phyloP scores from a whole-genome alignment of 805 yeast genomes.

The Suhomyces xylopsoci region DNA sequence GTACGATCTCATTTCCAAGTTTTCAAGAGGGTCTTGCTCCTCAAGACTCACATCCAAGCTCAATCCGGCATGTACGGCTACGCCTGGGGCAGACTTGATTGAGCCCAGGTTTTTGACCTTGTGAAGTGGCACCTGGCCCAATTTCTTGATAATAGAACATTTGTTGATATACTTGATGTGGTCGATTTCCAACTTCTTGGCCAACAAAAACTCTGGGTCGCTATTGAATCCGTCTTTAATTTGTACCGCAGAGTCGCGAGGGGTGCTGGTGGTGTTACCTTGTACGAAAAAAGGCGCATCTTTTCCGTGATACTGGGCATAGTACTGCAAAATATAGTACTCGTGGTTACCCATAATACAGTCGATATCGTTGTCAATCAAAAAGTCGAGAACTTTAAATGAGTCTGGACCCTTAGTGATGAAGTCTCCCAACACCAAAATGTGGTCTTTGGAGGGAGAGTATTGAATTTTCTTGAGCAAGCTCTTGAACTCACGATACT shows the following conservation, averaged over 20 bases:
- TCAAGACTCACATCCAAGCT: slow-evolving; percentile 59
- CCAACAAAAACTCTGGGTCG: slow-evolving; percentile 44
- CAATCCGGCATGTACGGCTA: slow-evolving; percentile 84
- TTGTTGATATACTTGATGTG: slow-evolving; percentile 59
- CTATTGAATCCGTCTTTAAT: slow-evolving; percentile 18
- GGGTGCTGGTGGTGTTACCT: background rate
- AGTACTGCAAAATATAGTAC: slow-evolving; percentile 61
- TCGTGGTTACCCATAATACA: slow-evolving; percentile 93
- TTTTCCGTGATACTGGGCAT: slow-evolving; percentile 57
- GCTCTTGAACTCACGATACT: slow-evolving; percentile 50
- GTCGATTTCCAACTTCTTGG: slow-evolving; percentile 51
- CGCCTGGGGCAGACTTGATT: slow-evolving; percentile 32
- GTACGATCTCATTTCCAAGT: slow-evolving; percentile 66
- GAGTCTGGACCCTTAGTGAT: slow-evolving; percentile 82
- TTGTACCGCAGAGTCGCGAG: too few species aligned
- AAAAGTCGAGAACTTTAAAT: slow-evolving; percentile 57
- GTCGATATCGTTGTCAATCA: slow-evolving; percentile 51
- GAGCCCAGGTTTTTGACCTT: slow-evolving; percentile 21
- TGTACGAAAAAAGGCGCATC: slow-evolving; percentile 26
- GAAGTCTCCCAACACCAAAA: slow-evolving; percentile 81
- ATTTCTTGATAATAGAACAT: slow-evolving; percentile 60
- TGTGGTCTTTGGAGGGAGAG: slow-evolving; percentile 49
- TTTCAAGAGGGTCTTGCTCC: slow-evolving; percentile 59
- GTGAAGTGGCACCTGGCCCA: slow-evolving; percentile 59
- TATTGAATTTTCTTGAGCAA: slow-evolving; percentile 52